Percentiles rank a stretch among this genome's conserved stretches.
Evolutionary conservation across 2,329 filamentous ascomycete genomes (phyloP).

Genomic region (Hypoxylon sp.): DNA sequence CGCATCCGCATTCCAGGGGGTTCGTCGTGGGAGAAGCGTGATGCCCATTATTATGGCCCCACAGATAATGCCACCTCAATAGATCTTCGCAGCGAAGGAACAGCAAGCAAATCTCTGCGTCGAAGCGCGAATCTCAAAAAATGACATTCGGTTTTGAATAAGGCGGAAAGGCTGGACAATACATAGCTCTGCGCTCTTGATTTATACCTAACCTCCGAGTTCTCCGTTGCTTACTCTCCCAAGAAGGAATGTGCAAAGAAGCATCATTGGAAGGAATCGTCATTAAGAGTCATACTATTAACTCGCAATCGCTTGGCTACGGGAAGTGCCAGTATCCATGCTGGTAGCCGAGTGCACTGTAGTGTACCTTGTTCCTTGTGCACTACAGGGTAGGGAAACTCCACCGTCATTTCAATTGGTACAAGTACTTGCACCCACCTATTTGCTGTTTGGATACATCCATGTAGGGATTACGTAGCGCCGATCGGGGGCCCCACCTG

Average conservation of each 20-base stretch:
- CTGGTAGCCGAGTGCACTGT: no score
- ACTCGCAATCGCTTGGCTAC: conserved; percentile 13
- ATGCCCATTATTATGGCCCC: conserved; percentile 27
- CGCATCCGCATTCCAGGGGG: conserved; percentile 33
- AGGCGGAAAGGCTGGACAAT: conserved; percentile 16
- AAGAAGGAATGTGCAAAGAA: conserved; percentile 39
- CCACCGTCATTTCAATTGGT: conserved; percentile 11
- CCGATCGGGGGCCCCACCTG: conserved; percentile 22
- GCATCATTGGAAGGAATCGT: conserved; percentile 6
- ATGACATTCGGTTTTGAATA: conserved; percentile 19
- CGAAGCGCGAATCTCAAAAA: conserved; percentile 6
- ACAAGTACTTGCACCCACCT: conserved; percentile 3
- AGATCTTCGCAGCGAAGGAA: conserved; percentile 26
- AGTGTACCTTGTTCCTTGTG: no score
- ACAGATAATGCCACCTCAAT: conserved; percentile 36
- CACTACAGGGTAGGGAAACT: conserved; percentile 4
- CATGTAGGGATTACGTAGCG: conserved; percentile 36
- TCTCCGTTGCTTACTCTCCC: conserved; percentile 39
- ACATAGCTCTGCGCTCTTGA: conserved; percentile 32
- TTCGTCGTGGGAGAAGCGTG: conserved; percentile 19
- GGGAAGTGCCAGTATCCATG: background rate
- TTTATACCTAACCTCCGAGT: conserved; percentile 30
- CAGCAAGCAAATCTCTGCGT: conserved; percentile 6
- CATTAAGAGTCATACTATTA: conserved; percentile 3
- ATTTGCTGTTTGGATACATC: conserved; percentile 5